A percentile compares a stretch with the other conserved stretches of the same genome.
Evolutionary conservation across 306 rosid genomes (phyloP).

Genomic region (Aeschynomene evenia): DNA sequence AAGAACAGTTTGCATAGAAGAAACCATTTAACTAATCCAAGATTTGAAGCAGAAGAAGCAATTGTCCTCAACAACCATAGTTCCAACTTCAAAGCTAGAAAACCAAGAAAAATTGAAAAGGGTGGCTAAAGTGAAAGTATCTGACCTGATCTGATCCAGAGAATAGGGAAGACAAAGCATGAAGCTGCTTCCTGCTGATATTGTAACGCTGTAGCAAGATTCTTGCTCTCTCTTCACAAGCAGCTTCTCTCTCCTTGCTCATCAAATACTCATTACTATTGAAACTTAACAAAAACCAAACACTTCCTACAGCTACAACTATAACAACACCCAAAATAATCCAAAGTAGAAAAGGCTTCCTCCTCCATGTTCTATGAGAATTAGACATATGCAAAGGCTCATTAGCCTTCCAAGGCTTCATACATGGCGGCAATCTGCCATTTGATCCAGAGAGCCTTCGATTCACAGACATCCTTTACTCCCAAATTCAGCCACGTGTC

Average conservation of each 20-base stretch:
- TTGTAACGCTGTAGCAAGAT: constrained; percentile 63
- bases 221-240: constrained; percentile 52
- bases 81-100: not conserved
- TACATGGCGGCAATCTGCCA: constrained; percentile 52
- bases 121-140: not conserved
- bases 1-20: constrained; percentile 1
- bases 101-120: constrained; percentile 20
- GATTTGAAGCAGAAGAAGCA: constrained; percentile 4
- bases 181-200: constrained; percentile 65
- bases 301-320: constrained; percentile 37
- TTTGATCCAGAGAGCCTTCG: constrained; percentile 55
- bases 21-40: not conserved
- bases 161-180: constrained; percentile 55
- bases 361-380: constrained; percentile 48
- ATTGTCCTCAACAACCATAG: not conserved
- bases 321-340: constrained; percentile 45
- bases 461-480: constrained; percentile 65
- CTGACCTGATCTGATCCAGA: constrained; percentile 84
- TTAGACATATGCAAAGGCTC: constrained; percentile 53
- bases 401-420: constrained; percentile 59
- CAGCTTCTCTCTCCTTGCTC: constrained; percentile 40
- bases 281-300: constrained; percentile 48
- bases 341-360: constrained; percentile 49
- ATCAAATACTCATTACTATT: constrained; percentile 30
- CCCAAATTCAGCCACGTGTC: constrained; percentile 36